Base-by-base conservation (phyloP, 2,329 filamentous ascomycete genomes). In the Ophiostoma pallidulum region DNA sequence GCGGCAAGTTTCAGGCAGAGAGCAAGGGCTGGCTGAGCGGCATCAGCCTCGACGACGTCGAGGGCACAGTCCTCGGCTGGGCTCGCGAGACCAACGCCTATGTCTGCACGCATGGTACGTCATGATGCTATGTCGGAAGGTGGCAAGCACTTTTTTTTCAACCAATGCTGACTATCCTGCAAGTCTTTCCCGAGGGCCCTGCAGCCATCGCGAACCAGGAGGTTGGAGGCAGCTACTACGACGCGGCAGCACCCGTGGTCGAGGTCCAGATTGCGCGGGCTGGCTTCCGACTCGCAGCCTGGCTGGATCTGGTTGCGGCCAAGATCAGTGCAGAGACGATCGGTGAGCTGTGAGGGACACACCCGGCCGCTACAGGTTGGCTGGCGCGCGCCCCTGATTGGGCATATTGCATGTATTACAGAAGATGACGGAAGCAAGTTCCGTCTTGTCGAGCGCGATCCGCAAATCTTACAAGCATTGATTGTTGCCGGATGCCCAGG, bases 201-300 rank as follows among this genome's bases (percentile, higher is more conserved):
- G 64, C 66, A 18, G 78, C 72, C 8, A 78, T 84, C 45, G 66
- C 64, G 13, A 74, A 72, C 16, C 67, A 78, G 62, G 80, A 85
- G 58, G 67, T 86, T 20, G 72, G 72, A 24, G 22, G 31, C 20
- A 70, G 73, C 29, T 86, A 86, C 62, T 85, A 78, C 57, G 69
- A 78, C 28, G 71, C 69, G 28, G 81, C 80, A 3, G 75, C 74
- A n/a, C 77, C 74, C 18, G 74, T 81, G 49, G 69, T 86, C 39
- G 78, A 86, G 62, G 59, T 75, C 50, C 77, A 83, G 59, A 70
- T 88, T 51, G 83, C 82, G 8, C 77, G 75, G 53, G 84, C 79
- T 4, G 84, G 84, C 10, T 84, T 78, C 60, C 73, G 84, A 41
- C 70, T 87, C 60, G 83, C 77, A 2, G 73, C 73, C 18, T 86